phyloP scores from a whole-genome alignment of 257 asterid species.

The Nicotiana undulata region DNA sequence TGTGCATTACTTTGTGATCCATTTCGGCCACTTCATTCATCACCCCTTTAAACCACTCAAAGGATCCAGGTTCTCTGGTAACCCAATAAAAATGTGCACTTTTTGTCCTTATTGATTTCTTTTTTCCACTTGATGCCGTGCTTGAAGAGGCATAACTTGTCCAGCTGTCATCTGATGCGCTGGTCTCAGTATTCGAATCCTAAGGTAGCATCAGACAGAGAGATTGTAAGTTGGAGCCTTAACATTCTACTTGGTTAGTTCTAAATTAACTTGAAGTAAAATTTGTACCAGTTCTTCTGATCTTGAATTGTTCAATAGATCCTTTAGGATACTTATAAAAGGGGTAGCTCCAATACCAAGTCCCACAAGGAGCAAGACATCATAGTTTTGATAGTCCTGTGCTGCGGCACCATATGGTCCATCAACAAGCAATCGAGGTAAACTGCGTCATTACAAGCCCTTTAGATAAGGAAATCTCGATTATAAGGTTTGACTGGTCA shows the following conservation, averaged over 20 bases:
- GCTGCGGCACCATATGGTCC: conserved; percentile 99
- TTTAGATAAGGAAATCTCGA: background rate
- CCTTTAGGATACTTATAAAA: conserved; percentile 82
- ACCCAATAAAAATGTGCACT: conserved; percentile 88
- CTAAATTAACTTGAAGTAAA: background rate
- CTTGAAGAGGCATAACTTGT: conserved; percentile 62
- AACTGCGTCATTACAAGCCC: conserved; percentile 31
- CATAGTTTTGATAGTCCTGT: conserved; percentile 78
- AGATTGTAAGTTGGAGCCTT: background rate
- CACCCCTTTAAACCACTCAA: conserved; percentile 96
- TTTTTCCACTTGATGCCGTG: conserved; percentile 40
- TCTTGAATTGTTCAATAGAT: conserved; percentile 66
- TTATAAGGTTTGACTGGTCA: background rate
- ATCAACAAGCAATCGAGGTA: conserved; percentile 70
- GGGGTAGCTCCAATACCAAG: conserved; percentile 97
- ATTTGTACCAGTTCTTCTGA: conserved; percentile 40
- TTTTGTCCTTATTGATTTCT: conserved; percentile 41
- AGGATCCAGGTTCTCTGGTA: conserved; percentile 88
- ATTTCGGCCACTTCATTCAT: conserved; percentile 90
- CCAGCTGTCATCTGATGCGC: conserved; percentile 69
- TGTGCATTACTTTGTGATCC: conserved; percentile 62
- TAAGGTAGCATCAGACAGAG: conserved; percentile 11
- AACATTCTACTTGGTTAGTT: background rate
- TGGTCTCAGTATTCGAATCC: conserved; percentile 75
- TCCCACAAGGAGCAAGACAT: conserved; percentile 80